These are phyloP conservation scores for Chimonanthus salicifolius DNA, from an alignment of 164 flowering plant species.

Conservation along the genomic window DNA sequence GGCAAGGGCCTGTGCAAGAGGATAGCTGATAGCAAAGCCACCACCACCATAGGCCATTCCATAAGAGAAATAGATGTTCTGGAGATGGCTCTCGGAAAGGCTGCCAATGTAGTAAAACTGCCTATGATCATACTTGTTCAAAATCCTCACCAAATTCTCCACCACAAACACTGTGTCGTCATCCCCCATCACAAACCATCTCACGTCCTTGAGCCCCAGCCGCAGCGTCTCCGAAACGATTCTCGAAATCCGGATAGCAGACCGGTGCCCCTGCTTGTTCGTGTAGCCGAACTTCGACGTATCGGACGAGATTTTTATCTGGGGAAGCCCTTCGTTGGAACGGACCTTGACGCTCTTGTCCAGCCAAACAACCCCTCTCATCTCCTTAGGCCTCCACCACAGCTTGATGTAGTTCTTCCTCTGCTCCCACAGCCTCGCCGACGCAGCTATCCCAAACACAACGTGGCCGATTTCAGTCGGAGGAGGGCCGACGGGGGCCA, in stretches of 20 bases:
- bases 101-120: constrained; percentile 61
- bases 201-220: constrained; percentile 35
- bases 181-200: constrained; percentile 74
- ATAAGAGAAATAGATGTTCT: constrained; percentile 51
- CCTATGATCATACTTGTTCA: constrained; percentile 51
- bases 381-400: constrained; percentile 48
- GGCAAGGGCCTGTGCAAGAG: constrained; percentile 45
- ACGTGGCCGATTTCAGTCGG: constrained; percentile 37
- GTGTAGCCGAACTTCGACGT: constrained; percentile 37
- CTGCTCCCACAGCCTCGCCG: constrained; percentile 42
- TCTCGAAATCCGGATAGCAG: constrained; percentile 54
- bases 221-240: constrained; percentile 50
- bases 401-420: constrained; percentile 49
- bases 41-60: constrained; percentile 83
- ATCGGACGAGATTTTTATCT: constrained; percentile 38
- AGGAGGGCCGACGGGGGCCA: neutral
- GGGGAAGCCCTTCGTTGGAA: constrained; percentile 26
- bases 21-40: constrained; percentile 62
- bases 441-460: constrained; percentile 60
- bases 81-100: constrained; percentile 58
- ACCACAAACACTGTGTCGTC: constrained; percentile 63
- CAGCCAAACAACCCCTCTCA: constrained; percentile 57
- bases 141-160: constrained; percentile 50
- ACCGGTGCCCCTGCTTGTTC: constrained; percentile 38
- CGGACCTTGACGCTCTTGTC: constrained; percentile 26